Base-by-base conservation (phyloP, 139 green algal genomes). In the Coelastrella sp. region DNA sequence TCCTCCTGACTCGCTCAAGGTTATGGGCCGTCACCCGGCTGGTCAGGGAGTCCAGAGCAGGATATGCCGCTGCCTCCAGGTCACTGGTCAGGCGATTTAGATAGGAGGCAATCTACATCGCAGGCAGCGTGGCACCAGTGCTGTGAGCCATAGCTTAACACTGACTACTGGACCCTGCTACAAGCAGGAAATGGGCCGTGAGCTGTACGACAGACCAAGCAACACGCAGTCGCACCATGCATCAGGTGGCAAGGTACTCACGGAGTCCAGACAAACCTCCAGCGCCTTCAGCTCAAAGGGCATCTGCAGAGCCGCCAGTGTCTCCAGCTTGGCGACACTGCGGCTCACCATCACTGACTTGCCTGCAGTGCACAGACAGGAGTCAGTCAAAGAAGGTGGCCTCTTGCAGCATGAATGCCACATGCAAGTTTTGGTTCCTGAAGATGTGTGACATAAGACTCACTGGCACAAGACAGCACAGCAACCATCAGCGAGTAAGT, bases 1-100 rank as follows among this genome's bases (percentile, higher is more conserved):
- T 95, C 80, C 94, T 93, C 7, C 98, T 92, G 87, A 99, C 98
- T 7, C 95, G 91, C 94, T 99, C 98, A 93, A 99, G 92, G 90
- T 98, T 97, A 65, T 93, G 85, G 0, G 94, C 97, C 76, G 92
- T 97, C 61, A 99, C 96, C 92, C 95, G 90, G 15, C 78, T 93
- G 7, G 96, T 98, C 72, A 99, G 93, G 4, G 93, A 93, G 82
- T 99, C 98, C 65, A 99, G 91, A 0, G 96, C 96, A 7, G 97
- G 96, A 89, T 98, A 96, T 0, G 96, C 96, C 10, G 93, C 92
- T 19, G 93, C 94, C 93, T 99, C 97, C 81, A 99, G 91, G 78
- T 99, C 96, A 7, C 90, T 92, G 0, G 96, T 96, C 87, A 95
- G 87, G 7, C 80, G 35, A 84, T 99, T 97, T 63, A 99, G 88